Percentiles rank a stretch among this genome's conserved stretches.
These are phyloP conservation scores for Passiflora organensis DNA, from an alignment of 345 rosid genomes.

Conservation along the genomic window DNA sequence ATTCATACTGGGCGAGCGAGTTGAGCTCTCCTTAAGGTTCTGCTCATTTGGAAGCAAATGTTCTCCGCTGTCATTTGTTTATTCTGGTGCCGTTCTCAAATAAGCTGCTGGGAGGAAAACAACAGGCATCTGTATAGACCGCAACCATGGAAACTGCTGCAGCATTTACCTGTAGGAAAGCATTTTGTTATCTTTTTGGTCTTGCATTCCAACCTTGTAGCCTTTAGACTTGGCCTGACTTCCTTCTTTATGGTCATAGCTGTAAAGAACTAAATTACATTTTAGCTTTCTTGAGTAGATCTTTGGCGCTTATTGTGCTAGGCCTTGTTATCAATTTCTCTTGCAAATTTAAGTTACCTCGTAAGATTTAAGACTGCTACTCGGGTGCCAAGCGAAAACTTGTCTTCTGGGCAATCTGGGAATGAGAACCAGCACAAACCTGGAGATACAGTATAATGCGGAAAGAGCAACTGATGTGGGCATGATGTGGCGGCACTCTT, in stretches of 20 bases:
- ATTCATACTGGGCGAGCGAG: background rate
- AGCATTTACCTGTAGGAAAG: constrained; percentile 27
- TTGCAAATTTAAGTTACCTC: background rate
- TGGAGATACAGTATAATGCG: too few relatives aligned
- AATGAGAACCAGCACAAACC: too few relatives aligned
- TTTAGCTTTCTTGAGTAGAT: constrained; percentile 10
- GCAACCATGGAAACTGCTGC: constrained; percentile 21
- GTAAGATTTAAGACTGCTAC: too few relatives aligned
- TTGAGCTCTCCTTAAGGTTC: constrained; percentile 28
- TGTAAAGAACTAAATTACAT: constrained; percentile 22
- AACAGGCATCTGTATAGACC: constrained; percentile 36
- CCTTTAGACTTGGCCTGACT: constrained; percentile 17
- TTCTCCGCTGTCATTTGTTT: constrained; percentile 26
- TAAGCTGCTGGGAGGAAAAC: constrained; percentile 31
- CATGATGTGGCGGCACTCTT: too few relatives aligned
- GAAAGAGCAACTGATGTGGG: too few relatives aligned
- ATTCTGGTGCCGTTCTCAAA: constrained; percentile 17
- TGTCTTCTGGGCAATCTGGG: too few relatives aligned
- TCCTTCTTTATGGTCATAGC: constrained; percentile 8
- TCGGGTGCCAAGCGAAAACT: too few relatives aligned
- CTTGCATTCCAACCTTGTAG: constrained; percentile 10
- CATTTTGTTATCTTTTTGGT: constrained; percentile 8
- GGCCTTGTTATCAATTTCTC: background rate
- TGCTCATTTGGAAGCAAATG: constrained; percentile 27
- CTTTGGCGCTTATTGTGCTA: constrained; percentile 17